Base-by-base conservation (phyloP, 306 rosid species). In the Quercus berberidifolia region DNA sequence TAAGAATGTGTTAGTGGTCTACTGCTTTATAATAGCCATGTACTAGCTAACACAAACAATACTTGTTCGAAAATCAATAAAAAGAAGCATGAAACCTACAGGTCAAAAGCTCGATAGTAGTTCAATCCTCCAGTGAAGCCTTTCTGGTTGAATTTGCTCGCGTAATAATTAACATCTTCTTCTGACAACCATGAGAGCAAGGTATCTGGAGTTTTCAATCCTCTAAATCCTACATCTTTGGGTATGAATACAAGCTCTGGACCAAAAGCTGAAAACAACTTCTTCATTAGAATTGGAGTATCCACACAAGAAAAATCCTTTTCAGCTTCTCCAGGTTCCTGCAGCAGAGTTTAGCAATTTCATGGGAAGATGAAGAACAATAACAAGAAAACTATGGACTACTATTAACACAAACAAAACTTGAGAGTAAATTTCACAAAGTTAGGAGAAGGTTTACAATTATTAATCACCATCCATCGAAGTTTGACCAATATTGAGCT, bases 41-140 rank as follows among this genome's bases (percentile, higher is more conserved):
- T 9, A 12, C 10, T 11, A 8, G 18, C 46, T 38, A 49, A 49
- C 1, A 49, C 54, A 49, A 10, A 74, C 18, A 52, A 54, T 21
- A 60, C 33, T 77, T 55, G 68, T 38, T 33, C 33, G 15, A 52
- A 55, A 65, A 55, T 30, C 9, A 33, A 73, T 25, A 21, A 35
- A 1, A 49, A 63, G 2, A 23, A 26, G 60, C 79, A 82, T 77
- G 79, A 79, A 79, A 80, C 88, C 21, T 83, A 94, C 96, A 89
- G 71, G 76, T 87, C 64, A 8, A 79, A 0, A 17, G 93, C 91
- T 7, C 94, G 89, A 79, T 94, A 94, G 49, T 92, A 90, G 84
- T 90, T 94, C 74, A 90, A 80, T 58, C 96, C 96, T 3, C 98
- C 94, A 0, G 93, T 89, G 82, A 92, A 94, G 64, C 96, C 98